Base-by-base conservation (phyloP, 805 yeast species). In the Spathaspora passalidarum region DNA sequence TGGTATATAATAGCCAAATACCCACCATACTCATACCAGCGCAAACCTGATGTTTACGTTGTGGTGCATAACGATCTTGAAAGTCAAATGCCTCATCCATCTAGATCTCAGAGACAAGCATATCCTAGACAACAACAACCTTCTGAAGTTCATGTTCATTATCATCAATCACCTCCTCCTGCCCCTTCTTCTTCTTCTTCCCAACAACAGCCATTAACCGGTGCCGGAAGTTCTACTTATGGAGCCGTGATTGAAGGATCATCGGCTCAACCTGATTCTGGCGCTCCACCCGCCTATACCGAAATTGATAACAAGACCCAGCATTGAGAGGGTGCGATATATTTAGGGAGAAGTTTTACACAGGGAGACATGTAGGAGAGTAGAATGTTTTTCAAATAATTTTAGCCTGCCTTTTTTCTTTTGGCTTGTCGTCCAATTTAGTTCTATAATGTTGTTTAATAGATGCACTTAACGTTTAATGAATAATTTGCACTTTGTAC, bases 1-100 rank as follows among this genome's bases (percentile, higher is more conserved):
- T 64, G 79, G 65, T 76, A 76, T 54, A 68, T 77, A 45, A 66
- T 77, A 32, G 75, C 77, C 46, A 70, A 69, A 48, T 71, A 72
- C 51, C 77, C 76, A 5, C 76, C 75, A 3, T 66, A 67, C 50
- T 42, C 59, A 8, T 29, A 38, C 13, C 40, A 32, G 20, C 49
- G 56, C 29, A 49, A 51, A 32, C 64, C 60, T 37, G 50, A 62
- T 44, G 59, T 68, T 7, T 69, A 66, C 55, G 68, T 68, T 47
- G 55, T 71, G 3, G 62, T 67, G 49, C 49, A 65, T 17, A 50
- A 55, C 32, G 75, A 72, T 48, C 55, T 72, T 40, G 77, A 72
- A 50, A 59, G 52, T 21, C 52, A 54, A 48, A 14, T 45, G 34
- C 34, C 56, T 56, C 48, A 59, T 59, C 42, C 56, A 57, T 29